Percentiles rank a stretch among this genome's conserved stretches.
Conservation (phyloP, 306 rosid genomes). For the Corylus avellana region DNA sequence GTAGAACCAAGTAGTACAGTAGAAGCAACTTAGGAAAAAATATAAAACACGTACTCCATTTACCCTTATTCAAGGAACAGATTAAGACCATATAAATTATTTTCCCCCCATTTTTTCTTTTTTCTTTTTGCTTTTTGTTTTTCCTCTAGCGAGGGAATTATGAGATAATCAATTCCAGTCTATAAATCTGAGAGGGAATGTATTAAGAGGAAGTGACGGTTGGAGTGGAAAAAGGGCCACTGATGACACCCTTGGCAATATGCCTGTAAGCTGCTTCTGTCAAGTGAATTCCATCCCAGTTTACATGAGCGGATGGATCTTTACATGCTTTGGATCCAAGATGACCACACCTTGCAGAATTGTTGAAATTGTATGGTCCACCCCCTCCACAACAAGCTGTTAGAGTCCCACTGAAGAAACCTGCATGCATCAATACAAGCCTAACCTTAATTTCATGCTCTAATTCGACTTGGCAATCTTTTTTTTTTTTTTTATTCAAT, state of each 20-base stretch:
- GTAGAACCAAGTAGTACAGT: too few species aligned
- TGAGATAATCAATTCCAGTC: too few species aligned
- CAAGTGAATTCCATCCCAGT: constrained; percentile 75
- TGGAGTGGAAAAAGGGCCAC: constrained; percentile 49
- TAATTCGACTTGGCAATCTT: not conserved
- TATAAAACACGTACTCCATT: too few species aligned
- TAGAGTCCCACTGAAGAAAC: constrained; percentile 36
- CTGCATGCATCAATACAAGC: constrained; percentile 28
- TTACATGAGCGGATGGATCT: constrained; percentile 44
- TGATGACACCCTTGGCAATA: constrained; percentile 45
- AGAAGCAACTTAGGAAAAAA: too few species aligned
- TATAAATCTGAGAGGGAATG: too few species aligned
- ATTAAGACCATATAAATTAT: too few species aligned
- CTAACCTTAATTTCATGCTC: not conserved
- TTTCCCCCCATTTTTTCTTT: too few species aligned
- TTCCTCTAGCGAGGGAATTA: too few species aligned
- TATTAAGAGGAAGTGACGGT: not conserved
- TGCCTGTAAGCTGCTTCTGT: constrained; percentile 62
- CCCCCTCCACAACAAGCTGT: constrained; percentile 76
- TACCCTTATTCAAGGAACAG: too few species aligned
- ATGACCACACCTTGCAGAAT: constrained; percentile 59
- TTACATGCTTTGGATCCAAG: constrained; percentile 43
- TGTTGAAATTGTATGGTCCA: constrained; percentile 67
- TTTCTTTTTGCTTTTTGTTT: too few species aligned
- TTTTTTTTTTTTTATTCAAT: too few species aligned